Base-by-base conservation (phyloP, 352 stramenopile genomes). In the Phytopythium mirpurense region DNA sequence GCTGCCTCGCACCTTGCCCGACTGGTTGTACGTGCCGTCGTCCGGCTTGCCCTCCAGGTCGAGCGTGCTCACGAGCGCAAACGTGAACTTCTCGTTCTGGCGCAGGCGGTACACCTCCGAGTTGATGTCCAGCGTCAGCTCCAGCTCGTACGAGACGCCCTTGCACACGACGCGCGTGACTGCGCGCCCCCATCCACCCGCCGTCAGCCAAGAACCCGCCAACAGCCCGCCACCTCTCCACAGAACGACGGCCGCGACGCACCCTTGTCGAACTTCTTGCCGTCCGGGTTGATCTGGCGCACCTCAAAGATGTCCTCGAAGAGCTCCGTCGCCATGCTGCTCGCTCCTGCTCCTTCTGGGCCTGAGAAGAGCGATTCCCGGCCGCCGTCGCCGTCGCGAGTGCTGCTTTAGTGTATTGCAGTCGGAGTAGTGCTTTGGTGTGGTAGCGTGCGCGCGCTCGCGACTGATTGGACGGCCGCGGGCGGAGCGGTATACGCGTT, bases 251-350 rank as follows among this genome's bases (percentile, higher is more conserved):
- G 1, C 41, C 10, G 26, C 31, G 10, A 59, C 70, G 56, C 56
- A 93, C 86, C 85, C 76, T 95, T 96, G 72, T 97, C 87, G 55
- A 97, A 97, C 73, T 98, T 98, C 82, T 99, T 99, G 32, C 96
- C 96, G 54, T 98, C 96, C 19, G 96, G 96, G 74, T 99, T 99
- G 24, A 99, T 62, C 58, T 96, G 78, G 40, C 86, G 96, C 57
- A 98, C 93, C 79, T 98, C 92, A 66, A 99, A 99, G 58, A 98
- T 98, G 74, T 99, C 96, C 77, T 99, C 96, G 83, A 99, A 99
- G 46, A 99, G 69, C 64, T 95, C 83, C 23, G 84, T 92, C 68
- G 84, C 80, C 84, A 95, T 95, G 15, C 26, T 74, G 15, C 10
- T 41, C 9, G 26, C 16, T 46, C 5, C 29, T 32, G 29, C 29